These are phyloP conservation scores for Cercophora samala DNA, from an alignment of 495 filamentous ascomycete species.

Conservation along the genomic window DNA sequence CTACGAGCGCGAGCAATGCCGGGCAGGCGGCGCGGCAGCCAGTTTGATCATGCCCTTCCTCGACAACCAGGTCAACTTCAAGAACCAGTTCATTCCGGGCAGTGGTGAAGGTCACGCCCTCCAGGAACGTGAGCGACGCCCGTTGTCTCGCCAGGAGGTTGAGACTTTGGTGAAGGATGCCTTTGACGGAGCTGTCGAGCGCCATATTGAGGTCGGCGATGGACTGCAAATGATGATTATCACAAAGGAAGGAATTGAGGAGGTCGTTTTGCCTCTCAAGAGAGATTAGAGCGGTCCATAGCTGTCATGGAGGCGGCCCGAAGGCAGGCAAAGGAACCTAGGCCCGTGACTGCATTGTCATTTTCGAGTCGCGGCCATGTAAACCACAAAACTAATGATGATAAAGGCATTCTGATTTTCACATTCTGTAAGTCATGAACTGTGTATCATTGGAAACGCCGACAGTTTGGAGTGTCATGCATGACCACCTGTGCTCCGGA, in stretches of 20 bases:
- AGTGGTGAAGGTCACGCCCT: conserved; percentile 81
- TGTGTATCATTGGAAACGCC: not conserved
- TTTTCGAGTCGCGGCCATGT: not conserved
- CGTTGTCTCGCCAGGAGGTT: conserved; percentile 66
- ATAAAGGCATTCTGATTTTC: not conserved
- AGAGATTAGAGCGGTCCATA: conserved; percentile 53
- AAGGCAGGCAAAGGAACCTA: not conserved
- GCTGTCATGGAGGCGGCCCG: not conserved
- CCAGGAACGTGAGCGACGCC: conserved; percentile 60
- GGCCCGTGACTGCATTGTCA: not conserved
- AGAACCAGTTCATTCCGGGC: conserved; percentile 95
- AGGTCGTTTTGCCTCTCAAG: conserved; percentile 80
- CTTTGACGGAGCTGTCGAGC: conserved; percentile 95
- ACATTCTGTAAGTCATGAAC: not conserved
- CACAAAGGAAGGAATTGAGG: conserved; percentile 82
- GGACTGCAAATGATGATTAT: conserved; percentile 92
- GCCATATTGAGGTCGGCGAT: conserved; percentile 98
- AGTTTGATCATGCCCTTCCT: conserved; percentile 98
- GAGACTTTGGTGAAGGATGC: conserved; percentile 91
- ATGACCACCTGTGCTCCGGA: not conserved
- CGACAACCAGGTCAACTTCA: conserved; percentile 99
- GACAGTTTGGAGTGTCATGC: not conserved
- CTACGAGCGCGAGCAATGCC: conserved; percentile 93
- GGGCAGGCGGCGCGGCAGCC: conserved; percentile 89
- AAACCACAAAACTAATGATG: not conserved